A percentile compares a stretch with the other conserved stretches of the same genome.
phyloP scores from a whole-genome alignment of 805 yeast genomes.

The Cyberlindnera bimundalis region DNA sequence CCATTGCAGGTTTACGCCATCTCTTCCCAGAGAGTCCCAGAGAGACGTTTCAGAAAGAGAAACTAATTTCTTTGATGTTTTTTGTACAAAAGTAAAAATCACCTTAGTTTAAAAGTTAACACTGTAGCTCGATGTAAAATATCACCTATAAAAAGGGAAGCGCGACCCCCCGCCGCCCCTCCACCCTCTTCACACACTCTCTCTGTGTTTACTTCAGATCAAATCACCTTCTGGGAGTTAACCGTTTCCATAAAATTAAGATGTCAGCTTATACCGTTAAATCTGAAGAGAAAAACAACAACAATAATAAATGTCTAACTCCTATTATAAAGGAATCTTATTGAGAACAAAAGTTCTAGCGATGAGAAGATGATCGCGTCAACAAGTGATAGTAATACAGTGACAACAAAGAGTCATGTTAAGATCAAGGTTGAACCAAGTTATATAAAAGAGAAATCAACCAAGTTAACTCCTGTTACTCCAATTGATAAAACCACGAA shows the following conservation, averaged over 20 bases:
- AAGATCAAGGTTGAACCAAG: slow-evolving; percentile 21
- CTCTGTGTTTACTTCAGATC: too few species aligned
- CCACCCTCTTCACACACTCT: too few species aligned
- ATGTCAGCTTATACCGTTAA: too few species aligned
- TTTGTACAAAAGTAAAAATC: slow-evolving; percentile 20
- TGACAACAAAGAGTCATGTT: slow-evolving; percentile 19
- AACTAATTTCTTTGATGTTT: slow-evolving; percentile 41
- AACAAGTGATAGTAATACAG: background rate
- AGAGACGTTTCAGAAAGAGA: slow-evolving; percentile 92
- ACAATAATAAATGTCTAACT: too few species aligned
- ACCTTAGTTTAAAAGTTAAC: background rate
- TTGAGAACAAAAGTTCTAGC: background rate
- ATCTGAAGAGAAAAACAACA: too few species aligned
- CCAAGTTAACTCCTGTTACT: slow-evolving; percentile 16
- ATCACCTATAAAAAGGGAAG: too few species aligned
- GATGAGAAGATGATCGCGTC: background rate
- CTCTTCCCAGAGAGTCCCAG: slow-evolving; percentile 82
- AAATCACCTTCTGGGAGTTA: too few species aligned
- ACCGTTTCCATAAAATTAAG: too few species aligned
- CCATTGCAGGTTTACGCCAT: slow-evolving; percentile 84
- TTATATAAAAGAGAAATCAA: background rate
- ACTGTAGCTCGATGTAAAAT: too few species aligned
- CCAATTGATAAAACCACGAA: slow-evolving; percentile 17
- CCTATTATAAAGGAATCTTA: background rate
- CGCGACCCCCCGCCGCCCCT: too few species aligned